Percentiles rank a stretch among this genome's conserved stretches.
Conservation (phyloP, 163 green algal genomes). For the Chloroidium sp. region DNA sequence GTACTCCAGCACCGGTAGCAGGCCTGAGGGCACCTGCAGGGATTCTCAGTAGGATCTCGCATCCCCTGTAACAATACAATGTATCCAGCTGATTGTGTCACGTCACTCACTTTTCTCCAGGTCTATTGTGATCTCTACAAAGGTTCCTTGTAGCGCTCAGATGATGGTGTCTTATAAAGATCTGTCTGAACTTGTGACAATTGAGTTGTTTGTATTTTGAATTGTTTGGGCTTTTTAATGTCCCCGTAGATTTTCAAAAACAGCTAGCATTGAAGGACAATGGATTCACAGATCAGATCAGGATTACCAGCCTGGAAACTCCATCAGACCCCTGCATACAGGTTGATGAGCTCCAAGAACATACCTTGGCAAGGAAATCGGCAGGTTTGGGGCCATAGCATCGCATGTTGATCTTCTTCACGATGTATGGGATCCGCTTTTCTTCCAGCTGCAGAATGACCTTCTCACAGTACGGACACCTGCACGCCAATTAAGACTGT, state of each 20-base stretch:
- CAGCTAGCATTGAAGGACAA: no score
- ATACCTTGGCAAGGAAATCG: slow-evolving; percentile 38
- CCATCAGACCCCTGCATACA: not conserved
- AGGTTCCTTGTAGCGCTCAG: no score
- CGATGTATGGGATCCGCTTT: slow-evolving; percentile 69
- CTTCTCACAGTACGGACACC: slow-evolving; percentile 63
- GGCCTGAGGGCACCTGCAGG: slow-evolving; percentile 58
- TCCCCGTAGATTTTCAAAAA: no score
- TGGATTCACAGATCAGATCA: not conserved
- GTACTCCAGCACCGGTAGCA: slow-evolving; percentile 83
- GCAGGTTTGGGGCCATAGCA: slow-evolving; percentile 85
- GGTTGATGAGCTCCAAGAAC: not conserved
- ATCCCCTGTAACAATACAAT: no score
- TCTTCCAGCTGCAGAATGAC: slow-evolving; percentile 70
- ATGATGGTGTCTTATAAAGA: no score
- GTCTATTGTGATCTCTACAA: no score
- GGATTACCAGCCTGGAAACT: not conserved
- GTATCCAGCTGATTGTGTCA: no score
- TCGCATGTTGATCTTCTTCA: slow-evolving; percentile 93
- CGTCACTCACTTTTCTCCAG: no score
- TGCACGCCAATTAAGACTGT: not conserved
- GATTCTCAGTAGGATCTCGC: no score
- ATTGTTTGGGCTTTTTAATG: no score
- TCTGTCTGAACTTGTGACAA: no score
- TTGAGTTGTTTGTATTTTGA: no score